Evolutionary conservation across 2,329 filamentous ascomycete genomes (phyloP), one percentile per base, ranked within the genome.

Genomic region (Stagonosporopsis vannaccii): DNA sequence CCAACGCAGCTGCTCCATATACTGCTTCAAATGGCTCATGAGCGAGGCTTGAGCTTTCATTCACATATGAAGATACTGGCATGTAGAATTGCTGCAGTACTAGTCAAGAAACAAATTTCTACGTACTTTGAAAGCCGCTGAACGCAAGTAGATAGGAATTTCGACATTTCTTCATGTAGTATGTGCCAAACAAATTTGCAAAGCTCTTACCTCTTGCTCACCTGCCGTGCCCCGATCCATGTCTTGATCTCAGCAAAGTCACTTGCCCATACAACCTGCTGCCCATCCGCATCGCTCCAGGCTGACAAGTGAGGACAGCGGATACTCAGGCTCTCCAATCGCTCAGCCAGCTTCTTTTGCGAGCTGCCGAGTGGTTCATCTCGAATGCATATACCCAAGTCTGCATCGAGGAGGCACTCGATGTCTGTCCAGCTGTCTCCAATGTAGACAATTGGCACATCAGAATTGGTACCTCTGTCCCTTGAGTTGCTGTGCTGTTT

Each of bases 351-450:
- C 33, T 63, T 71, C 44, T 69, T 70, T 39, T 76, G 72, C 9
- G 68, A 67, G n/a, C 69, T 69, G 0, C 61, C 65, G 61, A 75
- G 69, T 4, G 69, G 66, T 6, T 76, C 70, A 47, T 80, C 77
- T 4, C 75, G 69, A 12, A 81, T 73, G 62, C 80, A 82, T 3
- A 82, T 75, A 1, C 80, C 81, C 17, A 81, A 43, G 58, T 81
- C 78, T 2, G 79, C 79, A 17, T 67, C 72, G 3, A 79, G 60
- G 1, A 82, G 65, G 41, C 76, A 77, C 40, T 80, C 79, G 19
- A 82, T 76, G 56, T 83, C 81, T 1, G 79, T 81, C 42, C 75
- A 70, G 12, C 78, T 80, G 56, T 83, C 81, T 8, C 81, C 81
- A 11, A 82, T 65, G 55, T 82, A 82, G 6, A 82, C 65, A 1